Percentiles rank a stretch among this genome's conserved stretches.
phyloP scores from a whole-genome alignment of 768 basidiomycete species.

The Tylopilus balloui region DNA sequence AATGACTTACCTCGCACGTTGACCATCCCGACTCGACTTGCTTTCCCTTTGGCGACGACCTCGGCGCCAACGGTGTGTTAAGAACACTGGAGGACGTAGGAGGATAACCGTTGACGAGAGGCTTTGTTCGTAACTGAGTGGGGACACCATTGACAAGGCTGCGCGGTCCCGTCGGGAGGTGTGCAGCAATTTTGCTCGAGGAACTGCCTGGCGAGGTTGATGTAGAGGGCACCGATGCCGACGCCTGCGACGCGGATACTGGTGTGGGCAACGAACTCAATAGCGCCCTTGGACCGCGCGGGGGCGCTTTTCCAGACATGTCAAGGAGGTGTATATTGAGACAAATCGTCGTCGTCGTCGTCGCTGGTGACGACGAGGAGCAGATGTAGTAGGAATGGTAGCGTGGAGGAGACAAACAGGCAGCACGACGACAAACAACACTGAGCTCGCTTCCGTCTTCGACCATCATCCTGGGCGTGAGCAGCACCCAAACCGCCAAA shows the following conservation, averaged over 20 bases:
- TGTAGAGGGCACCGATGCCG: slow-evolving; percentile 33
- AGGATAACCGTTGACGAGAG: slow-evolving; percentile 41
- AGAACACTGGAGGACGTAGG: slow-evolving; percentile 24
- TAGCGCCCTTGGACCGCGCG: slow-evolving; percentile 68
- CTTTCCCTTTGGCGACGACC: slow-evolving; percentile 39
- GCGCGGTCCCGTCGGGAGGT: slow-evolving; percentile 64
- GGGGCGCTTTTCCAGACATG: slow-evolving; percentile 76
- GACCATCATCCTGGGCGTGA: background rate
- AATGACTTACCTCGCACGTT: slow-evolving; percentile 32
- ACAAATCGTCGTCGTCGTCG: slow-evolving; percentile 18
- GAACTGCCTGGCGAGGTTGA: slow-evolving; percentile 30
- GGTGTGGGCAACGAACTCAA: slow-evolving; percentile 41
- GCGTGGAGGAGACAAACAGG: slow-evolving; percentile 22
- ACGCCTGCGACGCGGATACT: slow-evolving; percentile 26
- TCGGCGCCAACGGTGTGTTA: slow-evolving; percentile 31
- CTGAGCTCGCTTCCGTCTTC: slow-evolving; percentile 16
- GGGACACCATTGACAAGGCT: slow-evolving; percentile 45
- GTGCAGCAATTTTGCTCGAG: slow-evolving; percentile 44
- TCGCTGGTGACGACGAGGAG: slow-evolving; percentile 28
- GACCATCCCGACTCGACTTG: slow-evolving; percentile 37
- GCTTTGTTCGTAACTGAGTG: slow-evolving; percentile 34
- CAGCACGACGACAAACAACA: slow-evolving; percentile 17
- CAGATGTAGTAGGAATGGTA: slow-evolving; percentile 5
- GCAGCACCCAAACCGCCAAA: too few species aligned
- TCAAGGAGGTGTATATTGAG: background rate